Evolutionary conservation across 768 basidiomycete species (phyloP), one percentile per base, ranked within the genome.

Genomic region (Phylloporus arenicola): DNA sequence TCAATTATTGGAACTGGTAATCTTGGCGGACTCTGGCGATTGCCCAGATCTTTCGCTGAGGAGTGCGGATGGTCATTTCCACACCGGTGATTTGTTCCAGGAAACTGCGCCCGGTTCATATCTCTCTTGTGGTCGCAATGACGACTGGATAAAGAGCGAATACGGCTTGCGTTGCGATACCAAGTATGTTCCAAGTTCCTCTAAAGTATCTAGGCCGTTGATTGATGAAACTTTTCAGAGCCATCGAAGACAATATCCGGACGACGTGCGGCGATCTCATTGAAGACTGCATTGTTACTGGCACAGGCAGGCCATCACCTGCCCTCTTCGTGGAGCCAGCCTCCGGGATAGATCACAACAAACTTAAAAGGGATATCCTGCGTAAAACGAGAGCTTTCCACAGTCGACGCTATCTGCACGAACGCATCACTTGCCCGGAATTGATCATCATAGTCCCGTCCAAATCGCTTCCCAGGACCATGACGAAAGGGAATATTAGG

Each of bases 91-190:
- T 65, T 70, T 90, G n/a, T 90, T 89, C 72, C 76, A 80, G 59
- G 81, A 86, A 64, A 71, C 74, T 16, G 56, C 70, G 2, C 72
- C 79, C 1, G 84, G 84, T 0, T 70, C 68, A 57, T 89, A 83
- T 62, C 62, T 80, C 41, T 85, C 77, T 54, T 78, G 83, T 33
- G 88, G 87, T 22, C 79, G 88, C 37, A 80, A 87, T 53, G 87
- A 90, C 57, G 87, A 90, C 66, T 88, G 87, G 88, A 89, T 90
- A 65, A 90, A 89, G 70, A 83, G 82, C 34, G 83, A 86, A 61
- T 86, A 80, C 62, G 83, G 86, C 60, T 70, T 88, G 54, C 78
- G 87, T 45, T 88, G 87, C 59, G 87, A 90, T 60, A 88, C 88
- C 44, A 82, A 80, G 76, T 78, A 68, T 29, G 73, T 72, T 27